Conservation (phyloP, 352 stramenopile genomes). For the Pythium rishiriense region DNA sequence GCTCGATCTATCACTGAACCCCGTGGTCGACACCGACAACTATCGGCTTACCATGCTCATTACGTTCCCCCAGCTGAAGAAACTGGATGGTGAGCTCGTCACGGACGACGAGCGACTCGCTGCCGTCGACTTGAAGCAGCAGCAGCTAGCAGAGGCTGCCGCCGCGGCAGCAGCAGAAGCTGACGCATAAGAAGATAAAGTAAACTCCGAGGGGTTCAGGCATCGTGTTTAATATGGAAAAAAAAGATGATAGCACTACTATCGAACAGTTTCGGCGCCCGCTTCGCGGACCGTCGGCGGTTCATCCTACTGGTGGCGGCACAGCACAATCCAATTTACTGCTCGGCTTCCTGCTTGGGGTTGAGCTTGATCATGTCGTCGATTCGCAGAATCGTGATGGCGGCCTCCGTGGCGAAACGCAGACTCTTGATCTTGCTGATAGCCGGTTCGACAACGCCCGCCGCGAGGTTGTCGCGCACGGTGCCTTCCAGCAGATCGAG, state of each 20-base stretch:
- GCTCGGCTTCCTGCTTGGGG: constrained; percentile 80
- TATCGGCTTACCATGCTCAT: constrained; percentile 60
- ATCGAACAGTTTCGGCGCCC: constrained; percentile 23
- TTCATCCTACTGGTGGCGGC: constrained; percentile 22
- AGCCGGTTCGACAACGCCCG: constrained; percentile 98
- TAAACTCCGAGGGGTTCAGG: constrained; percentile 15
- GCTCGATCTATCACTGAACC: constrained; percentile 55
- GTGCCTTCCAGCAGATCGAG: constrained; percentile 96
- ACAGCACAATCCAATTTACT: constrained; percentile 43
- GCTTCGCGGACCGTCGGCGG: not conserved
- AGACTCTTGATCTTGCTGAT: constrained; percentile 99
- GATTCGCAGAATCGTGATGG: constrained; percentile 99
- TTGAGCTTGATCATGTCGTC: constrained; percentile 99
- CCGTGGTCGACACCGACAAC: constrained; percentile 52
- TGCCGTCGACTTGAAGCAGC: constrained; percentile 57
- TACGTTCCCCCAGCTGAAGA: constrained; percentile 48
- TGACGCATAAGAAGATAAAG: constrained; percentile 30
- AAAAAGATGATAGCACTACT: constrained; percentile 30
- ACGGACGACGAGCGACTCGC: constrained; percentile 65
- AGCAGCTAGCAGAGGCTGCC: constrained; percentile 34
- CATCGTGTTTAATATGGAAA: constrained; percentile 28
- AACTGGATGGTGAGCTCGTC: constrained; percentile 56
- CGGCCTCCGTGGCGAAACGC: constrained; percentile 98
- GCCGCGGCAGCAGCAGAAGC: constrained; percentile 29
- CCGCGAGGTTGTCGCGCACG: constrained; percentile 96